These are phyloP conservation scores for Aurifilum marmelostoma DNA, from an alignment of 2,329 filamentous ascomycete species.

Conservation along the genomic window DNA sequence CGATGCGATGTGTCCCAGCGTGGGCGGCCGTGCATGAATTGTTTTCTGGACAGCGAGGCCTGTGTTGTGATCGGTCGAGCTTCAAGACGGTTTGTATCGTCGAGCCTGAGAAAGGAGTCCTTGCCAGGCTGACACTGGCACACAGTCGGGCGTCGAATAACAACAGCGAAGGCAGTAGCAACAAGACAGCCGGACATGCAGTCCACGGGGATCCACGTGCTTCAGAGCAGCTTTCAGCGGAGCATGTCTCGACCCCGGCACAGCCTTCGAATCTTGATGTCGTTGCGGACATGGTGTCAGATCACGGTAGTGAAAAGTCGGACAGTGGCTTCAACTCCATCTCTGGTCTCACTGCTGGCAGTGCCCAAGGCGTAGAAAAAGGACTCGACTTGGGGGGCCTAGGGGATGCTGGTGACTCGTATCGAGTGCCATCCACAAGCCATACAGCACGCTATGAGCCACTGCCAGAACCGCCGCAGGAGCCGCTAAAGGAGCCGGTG, in stretches of 20 bases:
- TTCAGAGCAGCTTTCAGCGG: not conserved
- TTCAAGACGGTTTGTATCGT: conserved; percentile 42
- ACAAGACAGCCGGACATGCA: conserved; percentile 4
- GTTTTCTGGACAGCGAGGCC: conserved; percentile 52
- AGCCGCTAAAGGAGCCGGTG: conserved; percentile 1
- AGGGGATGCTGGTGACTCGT: not conserved
- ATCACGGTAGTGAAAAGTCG: conserved; percentile 14
- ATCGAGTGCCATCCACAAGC: not conserved
- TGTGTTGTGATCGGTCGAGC: conserved; percentile 46
- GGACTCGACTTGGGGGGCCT: not conserved
- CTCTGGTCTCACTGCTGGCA: not conserved
- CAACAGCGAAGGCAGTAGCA: conserved; percentile 9
- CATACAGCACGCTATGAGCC: conserved; percentile 7
- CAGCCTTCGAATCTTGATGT: not conserved
- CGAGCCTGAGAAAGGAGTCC: not conserved
- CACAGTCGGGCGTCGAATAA: conserved; percentile 17
- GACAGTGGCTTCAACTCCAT: not conserved
- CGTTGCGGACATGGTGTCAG: conserved; percentile 2
- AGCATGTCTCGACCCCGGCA: not conserved
- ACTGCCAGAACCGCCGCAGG: not conserved
- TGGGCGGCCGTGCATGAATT: conserved; percentile 56
- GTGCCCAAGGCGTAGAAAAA: not conserved
- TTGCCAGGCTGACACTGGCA: not conserved
- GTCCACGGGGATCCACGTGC: conserved; percentile 30
- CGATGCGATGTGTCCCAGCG: conserved; percentile 54